Evolutionary conservation across 805 yeast species (phyloP), one percentile per base, ranked within the genome.

Genomic region (Clavispora carvajalis): DNA sequence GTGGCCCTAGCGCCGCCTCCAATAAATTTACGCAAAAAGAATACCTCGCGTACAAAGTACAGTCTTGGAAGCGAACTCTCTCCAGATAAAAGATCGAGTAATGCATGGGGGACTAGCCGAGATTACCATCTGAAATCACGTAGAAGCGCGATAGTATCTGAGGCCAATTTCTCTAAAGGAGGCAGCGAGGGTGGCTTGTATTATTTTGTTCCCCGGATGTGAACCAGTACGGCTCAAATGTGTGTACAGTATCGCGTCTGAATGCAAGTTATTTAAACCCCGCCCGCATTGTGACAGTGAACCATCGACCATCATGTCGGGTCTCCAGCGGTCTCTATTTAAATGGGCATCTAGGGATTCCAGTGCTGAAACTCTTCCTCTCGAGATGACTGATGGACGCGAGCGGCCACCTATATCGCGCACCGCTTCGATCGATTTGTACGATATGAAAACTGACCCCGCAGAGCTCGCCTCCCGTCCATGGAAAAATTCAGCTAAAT

Each of bases 1-100:
- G 48, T 50, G 44, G 73, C 69, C 33, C 67, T 85, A 41, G 95
- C 95, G 0, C 95, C 95, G 7, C 91, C 95, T 4, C 95, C 95
- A 3, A 80, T 85, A 26, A 80, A 81, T 53, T 69, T 82, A 23
- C 42, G 43, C 26, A 46, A 44, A 34, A 41, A 31, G 12, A 28
- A 19, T 12, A 16, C 31, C 11, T 15, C 16, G 19, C 31, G 31
- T 12, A 7, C 31, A n/a, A 28, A 28, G 19, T 28, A 16, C 11
- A 28, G 16, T 7, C 10, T 16, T 15, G 31, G 31, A 8, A 12
- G 31, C 31, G 31, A 28, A 4, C 16, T 15, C 31, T 19, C 15
- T 7, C 7, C 8, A 15, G 18, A 10, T 6, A 28, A 28, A 16
- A 28, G 8, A 8, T 9, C 31, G 9, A 15, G 3, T 12, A 6